These are phyloP conservation scores for Mimosa bimucronata DNA, from an alignment of 306 rosid species.

Conservation along the genomic window DNA sequence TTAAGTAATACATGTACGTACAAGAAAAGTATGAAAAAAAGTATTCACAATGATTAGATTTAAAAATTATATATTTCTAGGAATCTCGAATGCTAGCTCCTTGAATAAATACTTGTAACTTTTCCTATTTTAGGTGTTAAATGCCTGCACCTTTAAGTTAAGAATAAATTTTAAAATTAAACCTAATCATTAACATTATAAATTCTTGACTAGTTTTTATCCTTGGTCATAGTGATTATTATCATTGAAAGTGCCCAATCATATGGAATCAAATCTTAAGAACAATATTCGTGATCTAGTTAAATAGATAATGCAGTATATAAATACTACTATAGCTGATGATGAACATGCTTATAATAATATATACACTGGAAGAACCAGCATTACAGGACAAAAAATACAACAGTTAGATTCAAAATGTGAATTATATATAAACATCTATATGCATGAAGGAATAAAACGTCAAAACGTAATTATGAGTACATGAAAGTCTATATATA, in stretches of 20 bases:
- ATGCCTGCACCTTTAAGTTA: neutral
- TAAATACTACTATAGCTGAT: neutral
- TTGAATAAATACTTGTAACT: no score
- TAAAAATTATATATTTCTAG: no score
- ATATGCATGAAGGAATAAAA: neutral
- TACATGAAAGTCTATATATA: neutral
- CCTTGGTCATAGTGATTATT: neutral
- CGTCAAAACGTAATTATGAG: slow-evolving; percentile 13
- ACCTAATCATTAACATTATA: neutral
- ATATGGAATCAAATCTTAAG: neutral
- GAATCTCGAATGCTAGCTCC: neutral
- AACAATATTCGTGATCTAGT: neutral
- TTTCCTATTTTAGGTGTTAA: no score
- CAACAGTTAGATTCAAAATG: neutral
- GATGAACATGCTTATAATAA: neutral
- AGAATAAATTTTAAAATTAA: no score
- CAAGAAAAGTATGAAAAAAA: no score
- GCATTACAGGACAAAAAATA: neutral
- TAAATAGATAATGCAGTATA: neutral
- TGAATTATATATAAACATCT: neutral
- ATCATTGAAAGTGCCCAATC: neutral
- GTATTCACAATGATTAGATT: no score
- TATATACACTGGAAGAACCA: neutral
- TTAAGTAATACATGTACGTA: no score
- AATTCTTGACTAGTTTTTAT: neutral